A percentile compares a stretch with the other conserved stretches of the same genome.
phyloP scores from a whole-genome alignment of 2,329 filamentous ascomycete species.

The Sordariomycetes sp. region DNA sequence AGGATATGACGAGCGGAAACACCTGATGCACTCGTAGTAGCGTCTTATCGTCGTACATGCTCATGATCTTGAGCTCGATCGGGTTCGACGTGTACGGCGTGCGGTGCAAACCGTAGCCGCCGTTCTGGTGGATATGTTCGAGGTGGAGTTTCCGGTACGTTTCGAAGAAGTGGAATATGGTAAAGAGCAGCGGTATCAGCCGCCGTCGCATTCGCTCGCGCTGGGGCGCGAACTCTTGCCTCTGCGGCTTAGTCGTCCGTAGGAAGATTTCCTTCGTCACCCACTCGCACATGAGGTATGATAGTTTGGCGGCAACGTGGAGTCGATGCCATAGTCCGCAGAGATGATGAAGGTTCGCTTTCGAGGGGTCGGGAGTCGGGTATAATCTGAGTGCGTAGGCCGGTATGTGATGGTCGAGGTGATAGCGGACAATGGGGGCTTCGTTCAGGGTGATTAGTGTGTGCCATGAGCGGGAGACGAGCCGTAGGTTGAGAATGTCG shows the following conservation, averaged over 20 bases:
- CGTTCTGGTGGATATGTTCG: constrained; percentile 37
- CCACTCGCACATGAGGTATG: constrained; percentile 49
- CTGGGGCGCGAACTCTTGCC: constrained; percentile 44
- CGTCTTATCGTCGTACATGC: constrained; percentile 50
- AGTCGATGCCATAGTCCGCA: constrained; percentile 54
- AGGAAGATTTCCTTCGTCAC: constrained; percentile 54
- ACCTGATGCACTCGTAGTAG: constrained; percentile 50
- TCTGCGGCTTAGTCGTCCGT: constrained; percentile 39
- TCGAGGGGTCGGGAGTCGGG: constrained; percentile 30
- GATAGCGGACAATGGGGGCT: constrained; percentile 45
- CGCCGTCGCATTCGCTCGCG: constrained; percentile 50
- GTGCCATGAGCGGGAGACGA: constrained; percentile 46
- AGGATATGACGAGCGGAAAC: constrained; percentile 50
- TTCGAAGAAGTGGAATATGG: constrained; percentile 56
- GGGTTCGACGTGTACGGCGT: constrained; percentile 48
- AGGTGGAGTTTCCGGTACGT: constrained; percentile 47
- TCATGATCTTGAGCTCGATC: constrained; percentile 48
- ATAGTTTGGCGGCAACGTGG: constrained; percentile 49
- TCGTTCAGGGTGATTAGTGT: constrained; percentile 46
- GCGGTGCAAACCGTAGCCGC: constrained; percentile 33
- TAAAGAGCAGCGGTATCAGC: constrained; percentile 50
- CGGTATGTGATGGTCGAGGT: constrained; percentile 45
- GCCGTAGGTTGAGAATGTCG: constrained; percentile 44
- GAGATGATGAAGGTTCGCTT: constrained; percentile 44
- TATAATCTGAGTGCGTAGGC: constrained; percentile 47